Evolutionary conservation across 192 early-diverging fungal genomes (phyloP), one percentile per base, ranked within the genome.

Genomic region (Backusella parvicylindrica): DNA sequence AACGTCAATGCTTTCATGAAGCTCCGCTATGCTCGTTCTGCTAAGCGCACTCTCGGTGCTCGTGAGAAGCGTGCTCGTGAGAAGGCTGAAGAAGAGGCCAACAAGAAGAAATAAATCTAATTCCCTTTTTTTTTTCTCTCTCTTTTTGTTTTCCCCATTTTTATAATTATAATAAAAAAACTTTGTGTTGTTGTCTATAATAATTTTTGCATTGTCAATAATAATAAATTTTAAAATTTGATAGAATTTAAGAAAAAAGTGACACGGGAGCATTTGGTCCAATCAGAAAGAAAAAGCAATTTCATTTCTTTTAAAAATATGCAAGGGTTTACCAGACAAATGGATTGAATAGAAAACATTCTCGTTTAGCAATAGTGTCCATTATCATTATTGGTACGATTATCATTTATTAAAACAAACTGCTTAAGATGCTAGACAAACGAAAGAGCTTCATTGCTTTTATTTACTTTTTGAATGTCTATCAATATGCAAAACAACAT

Each of bases 41-140:
- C 89, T 83, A 86, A 87, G 75, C 88, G 90, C 68, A 84, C 88
- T 74, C 91, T 91, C 86, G 94, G 94, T 83, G 85, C 86, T 75
- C 91, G 94, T 75, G 94, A 93, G 75, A 88, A 85, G 75, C 88
- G 89, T 86, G 91, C 90, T 72, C 92, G 91, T 86, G 92, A 87
- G 70, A 90, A 91, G 80, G 94, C 86, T 82, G 93, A 92, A 82
- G 92, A 93, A 82, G 94, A 95, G 86, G 87, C 87, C 65, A 86
- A 88, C 85, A 90, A 92, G 80, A 70, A 70, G 68, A 70, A 70
- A 41, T 70, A 70, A 70, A 70, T 70, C 1, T 18, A 60, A 72
- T 12, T 26, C 23, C 60, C 8, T 72, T 72, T 60, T 47, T 47
- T 40, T 40, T 47, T n/a, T 47, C 43, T 47, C 43, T 31, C 32